These are phyloP conservation scores for Ceratocystis alfenasii DNA, from an alignment of 2,329 filamentous ascomycete species.

Conservation along the genomic window DNA sequence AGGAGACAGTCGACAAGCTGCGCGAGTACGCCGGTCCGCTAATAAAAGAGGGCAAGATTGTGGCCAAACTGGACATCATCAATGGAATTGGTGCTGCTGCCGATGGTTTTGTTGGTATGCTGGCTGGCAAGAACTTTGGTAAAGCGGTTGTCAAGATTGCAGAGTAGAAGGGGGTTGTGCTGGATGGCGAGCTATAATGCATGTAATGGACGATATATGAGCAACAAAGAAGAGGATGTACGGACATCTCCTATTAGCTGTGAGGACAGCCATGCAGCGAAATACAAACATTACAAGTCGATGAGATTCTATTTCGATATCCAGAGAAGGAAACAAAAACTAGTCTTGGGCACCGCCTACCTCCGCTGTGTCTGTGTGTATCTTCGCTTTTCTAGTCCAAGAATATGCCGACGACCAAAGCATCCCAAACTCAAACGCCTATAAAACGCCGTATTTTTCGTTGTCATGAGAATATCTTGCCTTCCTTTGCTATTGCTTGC, in stretches of 20 bases:
- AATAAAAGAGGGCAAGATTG: constrained; percentile 64
- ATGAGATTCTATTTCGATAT: neutral
- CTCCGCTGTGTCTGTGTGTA: neutral
- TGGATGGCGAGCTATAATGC: neutral
- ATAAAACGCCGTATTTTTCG: constrained; percentile 3
- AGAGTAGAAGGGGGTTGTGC: constrained; percentile 14
- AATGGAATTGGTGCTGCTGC: constrained; percentile 68
- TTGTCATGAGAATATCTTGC: neutral
- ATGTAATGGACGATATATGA: too few species aligned
- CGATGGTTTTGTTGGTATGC: constrained; percentile 62
- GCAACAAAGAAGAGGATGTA: neutral
- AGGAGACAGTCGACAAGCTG: constrained; percentile 65
- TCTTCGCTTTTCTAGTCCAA: neutral
- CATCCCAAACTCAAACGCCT: constrained; percentile 7
- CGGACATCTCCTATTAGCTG: neutral
- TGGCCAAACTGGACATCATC: constrained; percentile 55
- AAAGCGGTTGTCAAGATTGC: constrained; percentile 65
- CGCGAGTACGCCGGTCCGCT: constrained; percentile 43
- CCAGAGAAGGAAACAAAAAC: neutral
- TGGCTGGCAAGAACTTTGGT: constrained; percentile 71
- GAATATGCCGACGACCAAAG: neutral
- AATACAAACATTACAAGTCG: neutral
- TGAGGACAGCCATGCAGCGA: neutral
- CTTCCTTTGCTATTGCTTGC: neutral
- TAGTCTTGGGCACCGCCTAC: neutral